Evolutionary conservation across 768 basidiomycete genomes (phyloP).

Genomic region (Galerina marginata): DNA sequence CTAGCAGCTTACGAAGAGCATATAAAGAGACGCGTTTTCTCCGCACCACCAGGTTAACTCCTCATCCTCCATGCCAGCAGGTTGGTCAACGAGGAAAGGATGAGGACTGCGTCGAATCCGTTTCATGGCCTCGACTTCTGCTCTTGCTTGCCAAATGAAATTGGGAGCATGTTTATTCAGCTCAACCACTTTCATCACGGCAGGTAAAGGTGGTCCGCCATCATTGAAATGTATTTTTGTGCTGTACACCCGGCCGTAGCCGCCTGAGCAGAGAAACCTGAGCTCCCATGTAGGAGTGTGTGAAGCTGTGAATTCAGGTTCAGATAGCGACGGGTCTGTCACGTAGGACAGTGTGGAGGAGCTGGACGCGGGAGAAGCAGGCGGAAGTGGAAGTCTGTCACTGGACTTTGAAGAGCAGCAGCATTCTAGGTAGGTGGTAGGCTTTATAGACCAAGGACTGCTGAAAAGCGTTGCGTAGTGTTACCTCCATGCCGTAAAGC

Average conservation of each 20-base stretch:
- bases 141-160: not conserved
- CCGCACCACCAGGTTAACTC: not conserved
- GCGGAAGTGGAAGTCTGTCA: no score
- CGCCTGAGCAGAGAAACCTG: not conserved
- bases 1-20: not conserved
- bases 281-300: not conserved
- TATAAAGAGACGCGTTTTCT: not conserved
- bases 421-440: no score
- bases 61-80: not conserved
- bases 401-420: no score
- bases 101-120: not conserved
- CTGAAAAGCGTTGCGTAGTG: no score
- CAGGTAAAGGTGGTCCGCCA: not conserved
- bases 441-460: no score
- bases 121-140: not conserved
- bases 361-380: no score
- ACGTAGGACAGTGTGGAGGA: no score
- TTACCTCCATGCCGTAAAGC: no score
- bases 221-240: not conserved
- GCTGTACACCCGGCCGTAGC: not conserved
- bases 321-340: no score
- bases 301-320: no score
- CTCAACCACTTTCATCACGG: slow-evolving; percentile 1
- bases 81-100: not conserved
- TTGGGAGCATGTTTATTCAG: not conserved